Conservation (phyloP, 2,329 filamentous ascomycete species). For the Aspergillus sergii region DNA sequence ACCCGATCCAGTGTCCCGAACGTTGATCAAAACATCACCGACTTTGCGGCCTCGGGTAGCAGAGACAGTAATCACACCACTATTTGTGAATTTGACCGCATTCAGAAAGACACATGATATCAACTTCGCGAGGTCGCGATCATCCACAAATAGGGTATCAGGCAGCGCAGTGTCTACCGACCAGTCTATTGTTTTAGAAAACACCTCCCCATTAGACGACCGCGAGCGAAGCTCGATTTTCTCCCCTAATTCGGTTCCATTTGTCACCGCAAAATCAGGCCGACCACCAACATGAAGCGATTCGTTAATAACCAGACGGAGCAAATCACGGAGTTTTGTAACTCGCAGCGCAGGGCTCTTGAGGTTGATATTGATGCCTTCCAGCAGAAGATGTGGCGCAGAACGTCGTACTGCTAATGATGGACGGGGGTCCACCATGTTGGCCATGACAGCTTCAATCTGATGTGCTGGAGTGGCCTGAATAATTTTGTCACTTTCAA, state of each 20-base stretch:
- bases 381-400: slow-evolving; percentile 38
- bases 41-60: slow-evolving; percentile 55
- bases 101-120: slow-evolving; percentile 67
- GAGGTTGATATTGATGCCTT: slow-evolving; percentile 39
- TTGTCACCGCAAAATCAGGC: slow-evolving; percentile 50
- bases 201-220: slow-evolving; percentile 48
- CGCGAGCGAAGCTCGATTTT: slow-evolving; percentile 48
- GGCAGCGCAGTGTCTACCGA: slow-evolving; percentile 51
- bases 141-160: slow-evolving; percentile 56
- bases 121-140: slow-evolving; percentile 65
- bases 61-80: slow-evolving; percentile 60
- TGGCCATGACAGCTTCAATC: slow-evolving; percentile 44
- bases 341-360: slow-evolving; percentile 41
- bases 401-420: slow-evolving; percentile 40
- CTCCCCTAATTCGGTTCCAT: slow-evolving; percentile 48
- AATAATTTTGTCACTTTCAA: slow-evolving; percentile 46
- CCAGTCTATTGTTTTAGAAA: slow-evolving; percentile 50
- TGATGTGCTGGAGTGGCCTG: slow-evolving; percentile 37
- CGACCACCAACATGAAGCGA: slow-evolving; percentile 51
- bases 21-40: slow-evolving; percentile 62
- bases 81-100: slow-evolving; percentile 71
- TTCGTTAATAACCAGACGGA: slow-evolving; percentile 51
- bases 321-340: slow-evolving; percentile 48
- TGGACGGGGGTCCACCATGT: slow-evolving; percentile 39
- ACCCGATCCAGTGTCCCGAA: slow-evolving; percentile 68